A percentile compares a stretch with the other conserved stretches of the same genome.
phyloP scores from a whole-genome alignment of 1,284 basidiomycete species.

The Ganoderma leucocontextum region DNA sequence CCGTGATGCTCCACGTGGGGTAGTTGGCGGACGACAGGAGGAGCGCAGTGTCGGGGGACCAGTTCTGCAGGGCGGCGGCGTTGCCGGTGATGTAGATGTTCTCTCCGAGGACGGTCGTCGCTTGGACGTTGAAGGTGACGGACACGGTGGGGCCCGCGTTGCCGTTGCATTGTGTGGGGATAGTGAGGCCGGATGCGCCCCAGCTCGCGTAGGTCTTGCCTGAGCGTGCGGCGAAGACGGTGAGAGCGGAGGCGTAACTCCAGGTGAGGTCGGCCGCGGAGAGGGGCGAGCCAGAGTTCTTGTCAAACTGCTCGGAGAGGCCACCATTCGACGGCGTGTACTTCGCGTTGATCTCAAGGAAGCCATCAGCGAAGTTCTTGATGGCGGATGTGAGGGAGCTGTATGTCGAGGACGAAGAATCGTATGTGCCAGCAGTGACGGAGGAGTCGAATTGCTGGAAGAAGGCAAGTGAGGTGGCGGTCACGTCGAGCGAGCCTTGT shows the following conservation, averaged over 20 bases:
- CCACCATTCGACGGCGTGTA: conserved; percentile 51
- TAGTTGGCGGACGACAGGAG: conserved; percentile 65
- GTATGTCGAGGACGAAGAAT: conserved; percentile 42
- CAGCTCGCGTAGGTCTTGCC: conserved; percentile 56
- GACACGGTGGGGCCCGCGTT: conserved; percentile 51
- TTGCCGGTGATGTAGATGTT: conserved; percentile 78
- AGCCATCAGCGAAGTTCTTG: conserved; percentile 52
- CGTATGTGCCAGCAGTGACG: conserved; percentile 47
- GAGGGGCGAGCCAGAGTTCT: conserved; percentile 42
- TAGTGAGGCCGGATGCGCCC: conserved; percentile 68
- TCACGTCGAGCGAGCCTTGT: conserved; percentile 45
- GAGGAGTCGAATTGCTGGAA: conserved; percentile 49
- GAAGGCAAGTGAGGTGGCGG: conserved; percentile 51
- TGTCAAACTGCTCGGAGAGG: conserved; percentile 51
- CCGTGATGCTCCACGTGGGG: conserved; percentile 75
- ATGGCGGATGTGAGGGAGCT: conserved; percentile 45
- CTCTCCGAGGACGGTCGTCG: conserved; percentile 69
- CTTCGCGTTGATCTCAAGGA: conserved; percentile 47
- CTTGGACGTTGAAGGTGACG: conserved; percentile 72
- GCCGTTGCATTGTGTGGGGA: conserved; percentile 54
- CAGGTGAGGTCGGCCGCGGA: conserved; percentile 54
- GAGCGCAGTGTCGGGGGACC: conserved; percentile 69
- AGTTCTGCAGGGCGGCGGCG: conserved; percentile 63
- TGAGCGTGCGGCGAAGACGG: conserved; percentile 47
- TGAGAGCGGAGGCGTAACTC: conserved; percentile 52